Evolutionary conservation across 2,329 filamentous ascomycete species (phyloP).

Genomic region (Alternaria sp.): DNA sequence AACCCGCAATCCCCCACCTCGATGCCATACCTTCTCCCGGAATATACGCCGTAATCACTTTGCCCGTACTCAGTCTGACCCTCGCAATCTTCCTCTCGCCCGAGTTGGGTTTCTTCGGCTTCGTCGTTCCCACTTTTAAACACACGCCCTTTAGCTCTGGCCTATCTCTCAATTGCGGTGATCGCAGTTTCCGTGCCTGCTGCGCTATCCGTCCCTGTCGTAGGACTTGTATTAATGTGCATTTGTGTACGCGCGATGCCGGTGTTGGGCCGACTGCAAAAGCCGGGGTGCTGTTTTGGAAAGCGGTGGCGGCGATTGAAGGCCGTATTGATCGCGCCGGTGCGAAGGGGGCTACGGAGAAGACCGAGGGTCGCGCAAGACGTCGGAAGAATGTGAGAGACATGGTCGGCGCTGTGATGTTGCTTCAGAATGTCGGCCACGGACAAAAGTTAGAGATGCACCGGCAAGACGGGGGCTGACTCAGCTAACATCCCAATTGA

Average conservation of each 20-base stretch:
- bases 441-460: constrained; percentile 26
- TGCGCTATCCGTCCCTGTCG: constrained; percentile 81
- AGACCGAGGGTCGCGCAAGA: constrained; percentile 49
- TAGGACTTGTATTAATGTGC: constrained; percentile 61
- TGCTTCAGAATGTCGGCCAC: not conserved
- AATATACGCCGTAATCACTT: constrained; percentile 90
- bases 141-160: constrained; percentile 96
- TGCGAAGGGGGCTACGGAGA: constrained; percentile 29
- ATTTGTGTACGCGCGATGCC: constrained; percentile 50
- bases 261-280: constrained; percentile 50
- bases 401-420: constrained; percentile 42
- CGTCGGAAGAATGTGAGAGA: constrained; percentile 52
- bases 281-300: constrained; percentile 32
- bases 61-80: constrained; percentile 86
- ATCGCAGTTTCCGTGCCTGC: constrained; percentile 83
- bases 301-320: constrained; percentile 30
- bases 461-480: constrained; percentile 14
- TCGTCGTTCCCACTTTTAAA: constrained; percentile 89
- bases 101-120: constrained; percentile 99
- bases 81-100: constrained; percentile 95
- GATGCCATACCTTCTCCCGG: constrained; percentile 77
- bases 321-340: constrained; percentile 28
- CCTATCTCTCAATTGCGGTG: constrained; percentile 78
- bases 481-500: constrained; percentile 14
- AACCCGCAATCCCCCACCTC: constrained; percentile 9